Base-by-base conservation (phyloP, 169 alveolate genomes). In the Cystoisospora suis region DNA sequence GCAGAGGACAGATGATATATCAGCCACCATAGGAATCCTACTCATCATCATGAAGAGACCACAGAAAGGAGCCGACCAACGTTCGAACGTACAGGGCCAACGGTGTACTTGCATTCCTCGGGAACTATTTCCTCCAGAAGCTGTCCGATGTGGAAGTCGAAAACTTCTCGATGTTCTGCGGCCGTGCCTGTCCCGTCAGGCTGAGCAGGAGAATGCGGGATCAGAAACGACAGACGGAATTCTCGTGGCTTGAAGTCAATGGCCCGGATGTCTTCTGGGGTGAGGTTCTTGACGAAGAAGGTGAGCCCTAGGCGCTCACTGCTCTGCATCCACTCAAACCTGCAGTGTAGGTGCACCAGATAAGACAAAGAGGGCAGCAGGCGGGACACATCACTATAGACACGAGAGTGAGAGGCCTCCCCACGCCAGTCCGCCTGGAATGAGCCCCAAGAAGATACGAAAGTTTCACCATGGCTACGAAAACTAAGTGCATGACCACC, bases 241-340 rank as follows among this genome's bases (percentile, higher is more conserved):
- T 34, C 47, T 34, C 83, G 83, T 0, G 83, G 83, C 32, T 17
- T 40, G 83, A 72, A 72, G 12, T 34, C 49, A n/a, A 7, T 38
- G 29, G 58, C 77, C 44, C 6, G 59, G 38, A 87, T 36, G 87
- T 75, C 87, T 23, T 36, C 34, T 3, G 53, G 81, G 17, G 70
- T 34, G 1, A 87, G 87, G 44, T 81, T 42, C 40, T 87, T 87
- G 29, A 87, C 91, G 70, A 87, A 87, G 56, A 87, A 87, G 32
- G 91, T 72, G 29, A 87, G 65, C 38, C 70, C 46, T 1, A 87
- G 40, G 49, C 80, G 70, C 58, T 87, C 87, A 29, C 75, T 87
- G 40, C 80, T 87, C 45, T 87, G 91, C 86, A 75, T 87, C 91
- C 91, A 87, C 42, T 87, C 91, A 42, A 44, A 87, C 53, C 91